Base-by-base conservation (phyloP, 305 asterid species). In the Fraxinus xanthoxyloides region DNA sequence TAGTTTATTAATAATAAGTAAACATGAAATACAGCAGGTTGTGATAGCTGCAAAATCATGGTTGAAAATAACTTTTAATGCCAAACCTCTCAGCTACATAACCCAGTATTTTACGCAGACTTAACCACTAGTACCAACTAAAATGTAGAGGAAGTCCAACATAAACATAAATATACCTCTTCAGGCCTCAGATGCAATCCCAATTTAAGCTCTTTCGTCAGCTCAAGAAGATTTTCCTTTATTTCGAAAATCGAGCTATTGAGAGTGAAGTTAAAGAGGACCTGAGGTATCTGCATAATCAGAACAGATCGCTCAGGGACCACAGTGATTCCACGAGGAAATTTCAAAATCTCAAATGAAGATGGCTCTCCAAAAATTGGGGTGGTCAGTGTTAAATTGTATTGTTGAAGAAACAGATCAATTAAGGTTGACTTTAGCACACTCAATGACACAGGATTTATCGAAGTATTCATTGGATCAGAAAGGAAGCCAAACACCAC, bases 401-500 rank as follows among this genome's bases (percentile, higher is more conserved):
- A 72, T 65, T 87, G 87, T 84, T 77, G 90, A 87, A 92, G 92
- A 87, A 90, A 94, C 67, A 96, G 77, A 56, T 93, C 99, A 63
- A 91, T 67, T 32, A 93, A 88, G 82, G 95, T 82, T 51, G 91
- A 86, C 84, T 82, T 92, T 79, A 94, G 87, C 89, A 94, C 78
- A 82, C 89, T 90, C 79, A 90, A 84, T 88, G 87, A 83, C 77
- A 81, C 92, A 51, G 93, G 85, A 79, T 81, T 87, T 56, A 85
- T 84, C 32, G 93, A 77, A 61, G 84, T 88, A 89, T 89, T 87
- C 51, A 84, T 82, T 32, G 91, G 92, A 85, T 89, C 88, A 21
- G 98, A 90, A 84, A 92, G 89, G 85, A 93, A 87, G 40, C 99
- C 99, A 84, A 96, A 90, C 78, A 93, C 94, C 84, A 96, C 97